Conservation (phyloP, 169 alveolate genomes). For the Plasmodium vivax region DNA sequence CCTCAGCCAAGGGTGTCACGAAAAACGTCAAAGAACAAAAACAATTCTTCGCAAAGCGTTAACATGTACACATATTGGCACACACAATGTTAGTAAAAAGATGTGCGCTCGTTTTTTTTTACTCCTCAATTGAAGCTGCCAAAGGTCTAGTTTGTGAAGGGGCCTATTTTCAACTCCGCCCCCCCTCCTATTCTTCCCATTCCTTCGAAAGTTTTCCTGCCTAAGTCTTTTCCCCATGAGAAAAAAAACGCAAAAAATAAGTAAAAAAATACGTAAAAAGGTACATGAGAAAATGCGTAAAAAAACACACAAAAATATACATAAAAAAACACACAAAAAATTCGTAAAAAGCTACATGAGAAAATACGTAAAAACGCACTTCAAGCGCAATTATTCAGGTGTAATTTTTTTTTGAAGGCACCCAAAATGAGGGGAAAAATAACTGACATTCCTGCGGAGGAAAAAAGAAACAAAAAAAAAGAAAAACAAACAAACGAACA, state of each 20-base stretch:
- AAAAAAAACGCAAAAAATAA: not conserved
- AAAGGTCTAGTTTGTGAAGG: not conserved
- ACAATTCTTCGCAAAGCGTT: not conserved
- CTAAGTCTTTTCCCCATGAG: not conserved
- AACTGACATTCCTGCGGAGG: not conserved
- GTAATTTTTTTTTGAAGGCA: not conserved
- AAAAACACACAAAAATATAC: not conserved
- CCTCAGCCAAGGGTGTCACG: not conserved
- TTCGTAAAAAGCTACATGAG: not conserved
- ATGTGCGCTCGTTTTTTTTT: constrained; percentile 4
- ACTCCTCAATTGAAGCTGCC: not conserved
- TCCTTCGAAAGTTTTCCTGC: not conserved
- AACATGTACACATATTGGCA: not conserved
- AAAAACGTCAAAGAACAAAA: not conserved
- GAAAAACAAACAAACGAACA: not conserved
- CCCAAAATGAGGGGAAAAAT: not conserved
- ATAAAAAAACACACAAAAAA: no score
- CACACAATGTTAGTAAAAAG: not conserved
- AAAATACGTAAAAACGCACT: not conserved
- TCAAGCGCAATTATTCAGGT: not conserved
- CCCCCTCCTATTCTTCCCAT: not conserved
- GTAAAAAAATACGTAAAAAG: not conserved
- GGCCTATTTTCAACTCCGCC: not conserved
- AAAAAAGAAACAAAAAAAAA: not conserved
- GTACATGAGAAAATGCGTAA: not conserved